These are phyloP conservation scores for Scedosporium boydii DNA, from an alignment of 2,329 filamentous ascomycete genomes.

Conservation along the genomic window DNA sequence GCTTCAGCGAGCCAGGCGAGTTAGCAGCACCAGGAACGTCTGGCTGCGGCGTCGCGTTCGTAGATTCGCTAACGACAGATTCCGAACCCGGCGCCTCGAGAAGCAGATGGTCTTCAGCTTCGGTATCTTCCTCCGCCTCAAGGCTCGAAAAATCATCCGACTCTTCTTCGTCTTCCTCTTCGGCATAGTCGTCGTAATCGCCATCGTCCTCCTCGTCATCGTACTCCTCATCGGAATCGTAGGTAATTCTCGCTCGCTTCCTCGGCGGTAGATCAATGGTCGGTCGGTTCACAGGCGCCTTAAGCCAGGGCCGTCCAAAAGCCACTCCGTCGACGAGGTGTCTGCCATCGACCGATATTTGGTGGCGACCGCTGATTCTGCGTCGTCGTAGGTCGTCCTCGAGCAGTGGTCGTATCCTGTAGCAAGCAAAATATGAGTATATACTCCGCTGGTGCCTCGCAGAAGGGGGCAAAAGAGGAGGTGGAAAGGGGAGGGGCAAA, in stretches of 20 bases:
- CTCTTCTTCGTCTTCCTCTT: not conserved
- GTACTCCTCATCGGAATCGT: slow-evolving; percentile 28
- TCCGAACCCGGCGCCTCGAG: slow-evolving; percentile 20
- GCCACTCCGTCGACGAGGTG: slow-evolving; percentile 79
- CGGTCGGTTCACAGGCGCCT: slow-evolving; percentile 50
- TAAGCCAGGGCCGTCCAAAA: slow-evolving; percentile 67
- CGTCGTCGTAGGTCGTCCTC: slow-evolving; percentile 65
- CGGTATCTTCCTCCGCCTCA: too few relatives aligned
- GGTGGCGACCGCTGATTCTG: slow-evolving; percentile 65
- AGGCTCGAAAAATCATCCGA: not conserved
- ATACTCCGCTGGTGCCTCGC: not conserved
- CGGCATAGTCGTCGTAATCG: not conserved
- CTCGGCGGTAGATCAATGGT: slow-evolving; percentile 61
- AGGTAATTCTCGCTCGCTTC: slow-evolving; percentile 52
- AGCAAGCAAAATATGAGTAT: slow-evolving; percentile 9
- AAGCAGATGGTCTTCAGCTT: slow-evolving; percentile 14
- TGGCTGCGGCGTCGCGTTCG: not conserved
- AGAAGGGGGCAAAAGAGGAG: not conserved
- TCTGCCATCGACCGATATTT: slow-evolving; percentile 69
- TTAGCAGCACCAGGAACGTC: not conserved
- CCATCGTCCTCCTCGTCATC: slow-evolving; percentile 13
- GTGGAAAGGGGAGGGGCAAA: not conserved
- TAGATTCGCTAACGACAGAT: slow-evolving; percentile 19
- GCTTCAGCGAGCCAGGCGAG: not conserved
- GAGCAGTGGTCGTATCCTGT: slow-evolving; percentile 68